These are phyloP conservation scores for Globisporangium perplexum DNA, from an alignment of 352 stramenopile genomes.

Conservation along the genomic window DNA sequence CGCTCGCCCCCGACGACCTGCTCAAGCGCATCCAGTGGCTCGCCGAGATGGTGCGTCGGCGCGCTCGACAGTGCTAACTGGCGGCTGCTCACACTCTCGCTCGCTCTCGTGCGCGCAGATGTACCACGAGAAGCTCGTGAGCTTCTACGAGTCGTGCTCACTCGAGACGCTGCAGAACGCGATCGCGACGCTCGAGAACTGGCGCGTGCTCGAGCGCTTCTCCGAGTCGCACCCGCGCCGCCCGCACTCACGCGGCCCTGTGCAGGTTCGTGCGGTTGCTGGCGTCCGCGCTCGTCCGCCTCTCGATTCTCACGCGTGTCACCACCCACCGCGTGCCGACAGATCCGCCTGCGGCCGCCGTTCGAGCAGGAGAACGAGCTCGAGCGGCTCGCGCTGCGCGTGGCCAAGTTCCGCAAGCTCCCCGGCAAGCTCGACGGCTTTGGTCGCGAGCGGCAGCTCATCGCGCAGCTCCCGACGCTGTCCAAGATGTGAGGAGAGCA, in stretches of 20 bases:
- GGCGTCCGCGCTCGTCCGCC: too few relatives aligned
- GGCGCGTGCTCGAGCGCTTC: conserved; percentile 52
- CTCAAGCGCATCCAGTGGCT: conserved; percentile 82
- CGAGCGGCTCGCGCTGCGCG: conserved; percentile 48
- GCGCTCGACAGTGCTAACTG: neutral
- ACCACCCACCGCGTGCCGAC: too few relatives aligned
- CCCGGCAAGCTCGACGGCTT: conserved; percentile 19
- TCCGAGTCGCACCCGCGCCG: conserved; percentile 11
- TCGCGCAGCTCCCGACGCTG: conserved; percentile 56
- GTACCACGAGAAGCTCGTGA: conserved; percentile 84
- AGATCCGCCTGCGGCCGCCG: conserved; percentile 30
- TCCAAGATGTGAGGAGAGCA: conserved; percentile 49
- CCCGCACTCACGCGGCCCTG: conserved; percentile 9
- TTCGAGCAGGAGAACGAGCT: conserved; percentile 56
- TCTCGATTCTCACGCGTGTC: too few relatives aligned
- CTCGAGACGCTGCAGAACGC: conserved; percentile 82
- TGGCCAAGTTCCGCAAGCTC: conserved; percentile 75
- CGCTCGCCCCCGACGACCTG: conserved; percentile 54
- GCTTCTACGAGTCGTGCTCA: conserved; percentile 85
- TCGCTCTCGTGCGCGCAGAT: conserved; percentile 27
- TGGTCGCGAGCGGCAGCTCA: conserved; percentile 48
- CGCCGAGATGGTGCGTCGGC: conserved; percentile 42
- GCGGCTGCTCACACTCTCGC: neutral
- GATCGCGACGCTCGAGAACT: conserved; percentile 54
- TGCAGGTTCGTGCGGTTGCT: conserved; percentile 14